Base-by-base conservation (phyloP, 2,329 filamentous ascomycete genomes). In the Lasiodiplodia citricola region DNA sequence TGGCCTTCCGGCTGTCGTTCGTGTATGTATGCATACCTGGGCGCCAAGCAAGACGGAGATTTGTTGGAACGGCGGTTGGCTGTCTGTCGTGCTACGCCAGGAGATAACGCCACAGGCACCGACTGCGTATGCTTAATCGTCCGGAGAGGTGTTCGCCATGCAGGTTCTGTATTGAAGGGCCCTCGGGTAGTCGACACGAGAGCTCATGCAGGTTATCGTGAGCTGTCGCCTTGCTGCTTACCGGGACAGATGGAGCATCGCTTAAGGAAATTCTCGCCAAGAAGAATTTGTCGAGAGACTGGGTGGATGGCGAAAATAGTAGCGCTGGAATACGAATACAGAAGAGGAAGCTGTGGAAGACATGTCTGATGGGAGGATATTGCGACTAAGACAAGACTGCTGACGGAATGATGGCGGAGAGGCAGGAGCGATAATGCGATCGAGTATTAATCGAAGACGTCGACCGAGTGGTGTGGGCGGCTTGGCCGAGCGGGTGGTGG, bases 31-130 rank as follows among this genome's bases (percentile, higher is more conserved):
- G 57, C 58, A 23, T 58, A 38, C 28, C 58, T 63, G 44, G 58
- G 58, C 41, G 58, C 58, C 58, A 63, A 63, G 58, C 16, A 25
- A 18, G 25, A 16, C 44, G 58, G 58, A 51, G 58, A 63, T 11
- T 63, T 63, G 38, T 35, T 62, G 41, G 10, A 44, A 6, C 14
- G n/a, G n/a, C 16, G 56, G 25, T 35, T 18, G 25, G 41, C 18
- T 63, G n/a, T 63, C 41, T 14, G 57, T 47, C 14, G 28, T 28
- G 23, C 57, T n/a, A 31, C 16, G 38, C 14, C 25, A 16, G 21
- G 23, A 31, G 44, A 64, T 64, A 52, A 38, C 60, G 28, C 60
- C 28, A 37, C 60, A 38, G 47, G 60, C 11, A 38, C 28, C 44
- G 28, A n/a, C 44, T 64, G 60, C 47, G 35, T 3, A 35, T 35